Base-by-base conservation (phyloP, 2,329 filamentous ascomycete species). In the Phoma sp. region DNA sequence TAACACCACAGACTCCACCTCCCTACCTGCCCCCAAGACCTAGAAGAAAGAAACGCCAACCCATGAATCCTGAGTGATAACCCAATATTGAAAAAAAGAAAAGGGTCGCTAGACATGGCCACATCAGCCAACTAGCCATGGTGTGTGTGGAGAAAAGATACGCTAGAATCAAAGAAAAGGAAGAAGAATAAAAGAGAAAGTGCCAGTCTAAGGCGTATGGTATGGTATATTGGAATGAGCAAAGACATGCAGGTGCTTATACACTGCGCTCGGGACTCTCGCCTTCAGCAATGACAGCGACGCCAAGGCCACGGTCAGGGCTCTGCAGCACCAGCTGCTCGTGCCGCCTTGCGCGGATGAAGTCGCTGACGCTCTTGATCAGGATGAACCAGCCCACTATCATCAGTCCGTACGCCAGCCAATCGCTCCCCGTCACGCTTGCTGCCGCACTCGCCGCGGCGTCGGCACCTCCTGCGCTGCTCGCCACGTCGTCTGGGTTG, bases 331-430 rank as follows among this genome's bases (percentile, higher is more conserved):
- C 92, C 45, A 99, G 81, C 74, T 95, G 91, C 78, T 99, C 95
- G 72, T 98, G 95, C 70, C 92, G 84, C 72, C 94, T 85, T 33
- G 92, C 95, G 64, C 88, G 86, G 59, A 98, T 78, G 73, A 95
- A 99, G 73, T 98, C 93, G 67, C 89, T 92, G 17, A 96, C 87
- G n/a, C 92, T 88, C 76, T 93, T 86, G 72, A 99, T 98, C 59
- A 99, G 81, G 60, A 99, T 92, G 71, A 98, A 98, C 95, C 95
- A 99, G 5, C 95, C 95, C 1, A 96, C 89, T 71, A 99, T 91
- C 95, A 99, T 99, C 43, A 99, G 78, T 15, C 90, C 81, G 69
- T 98, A 99, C 10, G 92, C 91, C 60, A 96, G 81, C 91, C 91
- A 97, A 72, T 98, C 93, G 61, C 84, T 88, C 46, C 88, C 88